Conservation (phyloP, 306 rosid species). For the Lupinus albus region DNA sequence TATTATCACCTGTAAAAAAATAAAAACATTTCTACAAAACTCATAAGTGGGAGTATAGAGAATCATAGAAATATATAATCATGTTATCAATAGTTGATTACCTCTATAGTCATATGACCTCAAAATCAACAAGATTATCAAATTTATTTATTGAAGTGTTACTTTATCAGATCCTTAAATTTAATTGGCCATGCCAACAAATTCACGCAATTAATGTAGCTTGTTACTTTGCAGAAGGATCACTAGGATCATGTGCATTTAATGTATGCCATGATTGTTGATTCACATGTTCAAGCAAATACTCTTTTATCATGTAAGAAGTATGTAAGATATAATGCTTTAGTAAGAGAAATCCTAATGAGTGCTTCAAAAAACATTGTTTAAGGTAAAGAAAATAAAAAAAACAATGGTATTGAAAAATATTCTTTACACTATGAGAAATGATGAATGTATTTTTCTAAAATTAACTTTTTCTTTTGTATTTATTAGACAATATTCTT, state of each 20-base stretch:
- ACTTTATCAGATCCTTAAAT: constrained; percentile 35
- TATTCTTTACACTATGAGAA: no score
- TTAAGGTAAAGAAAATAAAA: no score
- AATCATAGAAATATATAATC: constrained; percentile 39
- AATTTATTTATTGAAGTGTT: neutral
- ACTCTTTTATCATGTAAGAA: no score
- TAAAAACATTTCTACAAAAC: neutral
- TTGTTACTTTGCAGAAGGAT: constrained; percentile 50
- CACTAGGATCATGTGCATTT: constrained; percentile 68
- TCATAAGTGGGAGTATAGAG: neutral
- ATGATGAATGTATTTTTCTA: no score
- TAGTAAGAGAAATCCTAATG: no score
- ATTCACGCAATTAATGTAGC: constrained; percentile 25
- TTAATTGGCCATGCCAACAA: constrained; percentile 34
- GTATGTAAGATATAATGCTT: neutral
- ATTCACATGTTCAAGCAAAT: constrained; percentile 52
- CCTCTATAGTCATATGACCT: neutral
- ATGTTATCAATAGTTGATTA: neutral
- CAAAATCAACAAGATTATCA: neutral
- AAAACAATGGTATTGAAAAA: no score
- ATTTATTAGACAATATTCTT: no score
- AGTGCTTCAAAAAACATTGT: no score
- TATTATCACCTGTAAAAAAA: no score
- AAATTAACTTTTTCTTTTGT: no score
- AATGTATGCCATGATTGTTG: constrained; percentile 64